These are phyloP conservation scores for Triticum turgidum DNA, from an alignment of 176 grass and related monocot species.

Conservation along the genomic window DNA sequence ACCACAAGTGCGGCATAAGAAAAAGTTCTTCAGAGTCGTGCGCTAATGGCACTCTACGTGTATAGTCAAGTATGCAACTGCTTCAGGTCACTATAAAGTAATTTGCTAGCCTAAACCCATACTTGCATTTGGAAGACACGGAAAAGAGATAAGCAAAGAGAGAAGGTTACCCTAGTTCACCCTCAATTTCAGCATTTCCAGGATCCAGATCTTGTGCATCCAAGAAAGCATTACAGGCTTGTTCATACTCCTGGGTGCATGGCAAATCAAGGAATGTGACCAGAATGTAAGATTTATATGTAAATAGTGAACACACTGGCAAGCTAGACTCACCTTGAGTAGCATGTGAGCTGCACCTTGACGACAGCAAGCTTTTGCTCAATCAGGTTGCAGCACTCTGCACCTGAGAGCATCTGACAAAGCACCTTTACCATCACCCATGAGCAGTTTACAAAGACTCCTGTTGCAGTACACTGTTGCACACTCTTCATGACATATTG, in stretches of 20 bases:
- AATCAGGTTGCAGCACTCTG: conserved; percentile 21
- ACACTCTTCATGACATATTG: background rate
- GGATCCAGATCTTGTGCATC: conserved; percentile 28
- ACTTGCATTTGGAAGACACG: background rate
- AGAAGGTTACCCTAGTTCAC: conserved; percentile 25
- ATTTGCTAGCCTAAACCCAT: background rate
- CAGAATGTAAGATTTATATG: background rate
- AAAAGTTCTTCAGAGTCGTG: too few species aligned
- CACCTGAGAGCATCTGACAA: conserved; percentile 39
- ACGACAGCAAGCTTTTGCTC: conserved; percentile 27
- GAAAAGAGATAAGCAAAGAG: background rate
- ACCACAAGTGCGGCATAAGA: too few species aligned
- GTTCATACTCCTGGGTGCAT: conserved; percentile 13
- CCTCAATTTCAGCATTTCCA: conserved; percentile 22
- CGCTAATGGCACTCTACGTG: background rate
- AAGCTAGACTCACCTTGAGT: conserved; percentile 12
- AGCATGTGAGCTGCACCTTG: conserved; percentile 13
- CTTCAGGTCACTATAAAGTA: background rate
- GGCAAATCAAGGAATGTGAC: background rate
- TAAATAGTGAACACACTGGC: background rate
- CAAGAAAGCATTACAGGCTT: conserved; percentile 33
- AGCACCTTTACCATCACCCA: conserved; percentile 44
- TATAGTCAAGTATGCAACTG: background rate
- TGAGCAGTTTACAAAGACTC: conserved; percentile 42
- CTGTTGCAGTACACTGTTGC: conserved; percentile 41